A percentile compares a stretch with the other conserved stretches of the same genome.
Evolutionary conservation across 164 flowering plant species (phyloP).

Genomic region (Malania oleifera): DNA sequence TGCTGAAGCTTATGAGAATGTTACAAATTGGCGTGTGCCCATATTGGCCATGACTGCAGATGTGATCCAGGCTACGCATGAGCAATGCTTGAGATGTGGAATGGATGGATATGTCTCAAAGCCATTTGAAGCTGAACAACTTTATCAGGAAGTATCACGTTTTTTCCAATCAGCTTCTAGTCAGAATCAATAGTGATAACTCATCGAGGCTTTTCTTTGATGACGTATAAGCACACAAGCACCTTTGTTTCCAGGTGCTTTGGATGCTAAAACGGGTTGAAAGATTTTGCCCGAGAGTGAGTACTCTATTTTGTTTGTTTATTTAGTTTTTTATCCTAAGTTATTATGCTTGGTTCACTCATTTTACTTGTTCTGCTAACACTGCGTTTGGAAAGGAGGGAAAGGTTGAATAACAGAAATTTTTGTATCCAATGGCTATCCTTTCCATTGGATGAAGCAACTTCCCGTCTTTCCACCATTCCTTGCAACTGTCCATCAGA

Average conservation of each 20-base stretch:
- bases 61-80: constrained; percentile 88
- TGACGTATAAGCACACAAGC: constrained; percentile 16
- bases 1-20: constrained; percentile 30
- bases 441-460: too few relatives aligned
- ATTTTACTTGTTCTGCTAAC: not conserved
- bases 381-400: not conserved
- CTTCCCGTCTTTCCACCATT: too few relatives aligned
- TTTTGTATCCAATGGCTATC: too few relatives aligned
- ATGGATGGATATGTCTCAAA: constrained; percentile 99
- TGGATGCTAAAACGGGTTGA: constrained; percentile 10
- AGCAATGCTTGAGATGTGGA: constrained; percentile 61
- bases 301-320: too few relatives aligned
- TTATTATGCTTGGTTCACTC: too few relatives aligned
- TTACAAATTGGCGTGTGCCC: constrained; percentile 68
- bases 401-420: too few relatives aligned
- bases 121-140: constrained; percentile 89
- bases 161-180: constrained; percentile 37
- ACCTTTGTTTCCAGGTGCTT: constrained; percentile 15
- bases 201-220: constrained; percentile 9
- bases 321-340: too few relatives aligned
- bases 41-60: constrained; percentile 99
- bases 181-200: constrained; percentile 19
- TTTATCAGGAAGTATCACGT: constrained; percentile 77
- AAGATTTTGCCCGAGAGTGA: constrained; percentile 20
- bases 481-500: too few relatives aligned